Conservation (phyloP, 2,329 filamentous ascomycete genomes). For the Hymenoscyphus fructigenus region DNA sequence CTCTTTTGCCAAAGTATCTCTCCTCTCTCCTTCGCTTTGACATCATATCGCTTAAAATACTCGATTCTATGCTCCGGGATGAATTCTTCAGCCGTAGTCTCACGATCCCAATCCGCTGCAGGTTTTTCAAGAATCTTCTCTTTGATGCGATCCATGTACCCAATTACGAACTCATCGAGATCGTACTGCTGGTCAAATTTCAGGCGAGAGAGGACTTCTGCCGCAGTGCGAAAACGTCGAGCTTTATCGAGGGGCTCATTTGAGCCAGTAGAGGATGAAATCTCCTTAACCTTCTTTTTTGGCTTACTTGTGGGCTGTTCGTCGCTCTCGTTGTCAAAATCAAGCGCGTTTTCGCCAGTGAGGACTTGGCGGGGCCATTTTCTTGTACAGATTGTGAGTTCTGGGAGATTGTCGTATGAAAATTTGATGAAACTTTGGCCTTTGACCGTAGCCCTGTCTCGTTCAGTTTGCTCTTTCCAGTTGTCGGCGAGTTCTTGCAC, state of each 20-base stretch:
- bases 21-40: slow-evolving; percentile 45
- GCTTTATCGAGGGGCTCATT: slow-evolving; percentile 2
- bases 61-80: slow-evolving; percentile 64
- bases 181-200: slow-evolving; percentile 22
- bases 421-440: slow-evolving; percentile 14
- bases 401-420: not conserved
- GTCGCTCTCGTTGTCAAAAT: not conserved
- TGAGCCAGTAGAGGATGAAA: not conserved
- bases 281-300: not conserved
- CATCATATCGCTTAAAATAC: slow-evolving; percentile 55
- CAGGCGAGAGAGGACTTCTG: slow-evolving; percentile 26
- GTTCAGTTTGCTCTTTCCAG: slow-evolving; percentile 11
- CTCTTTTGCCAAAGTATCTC: slow-evolving; percentile 57
- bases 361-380: slow-evolving; percentile 19
- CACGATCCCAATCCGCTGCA: slow-evolving; percentile 19
- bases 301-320: not conserved
- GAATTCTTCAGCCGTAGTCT: slow-evolving; percentile 58
- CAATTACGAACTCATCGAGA: slow-evolving; percentile 28
- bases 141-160: slow-evolving; percentile 26
- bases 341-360: slow-evolving; percentile 4
- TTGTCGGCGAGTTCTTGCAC: slow-evolving; percentile 7
- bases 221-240: slow-evolving; percentile 20
- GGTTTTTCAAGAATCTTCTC: slow-evolving; percentile 19
- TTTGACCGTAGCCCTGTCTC: slow-evolving; percentile 7
- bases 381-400: slow-evolving; percentile 13